Conservation (phyloP, 352 stramenopile species). For the Phytophthora sojae region DNA sequence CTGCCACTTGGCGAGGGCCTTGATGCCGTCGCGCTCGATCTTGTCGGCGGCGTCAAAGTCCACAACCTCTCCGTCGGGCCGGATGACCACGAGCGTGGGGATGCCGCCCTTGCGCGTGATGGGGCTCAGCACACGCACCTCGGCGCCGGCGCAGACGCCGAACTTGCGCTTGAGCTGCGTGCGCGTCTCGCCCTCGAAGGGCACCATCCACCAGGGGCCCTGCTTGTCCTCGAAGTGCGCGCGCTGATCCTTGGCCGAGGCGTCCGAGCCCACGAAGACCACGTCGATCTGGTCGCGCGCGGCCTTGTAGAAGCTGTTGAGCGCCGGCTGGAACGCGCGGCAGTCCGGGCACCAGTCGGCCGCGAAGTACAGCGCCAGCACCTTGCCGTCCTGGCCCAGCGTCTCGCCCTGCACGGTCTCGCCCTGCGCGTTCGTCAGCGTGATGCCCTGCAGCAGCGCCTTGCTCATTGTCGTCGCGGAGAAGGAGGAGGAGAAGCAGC, state of each 20-base stretch:
- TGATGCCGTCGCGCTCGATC: conserved; percentile 60
- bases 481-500: background rate
- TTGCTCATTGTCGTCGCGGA: conserved; percentile 42
- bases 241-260: conserved; percentile 58
- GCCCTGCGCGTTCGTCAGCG: conserved; percentile 65
- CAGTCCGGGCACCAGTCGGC: conserved; percentile 89
- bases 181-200: conserved; percentile 68
- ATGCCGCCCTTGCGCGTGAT: conserved; percentile 74
- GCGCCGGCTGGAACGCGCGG: conserved; percentile 74
- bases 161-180: conserved; percentile 86
- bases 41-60: conserved; percentile 72
- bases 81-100: conserved; percentile 79
- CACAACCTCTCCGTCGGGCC: conserved; percentile 65
- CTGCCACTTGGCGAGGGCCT: conserved; percentile 57
- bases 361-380: conserved; percentile 82
- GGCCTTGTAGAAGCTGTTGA: conserved; percentile 79
- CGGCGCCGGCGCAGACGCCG: conserved; percentile 72
- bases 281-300: conserved; percentile 68
- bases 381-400: conserved; percentile 52
- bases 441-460: conserved; percentile 54
- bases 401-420: conserved; percentile 54
- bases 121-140: conserved; percentile 62
- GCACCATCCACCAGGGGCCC: conserved; percentile 77
- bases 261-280: conserved; percentile 84
- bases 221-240: conserved; percentile 80